These are phyloP conservation scores for Bacidia gigantensis DNA, from an alignment of 495 filamentous ascomycete genomes.

Conservation along the genomic window DNA sequence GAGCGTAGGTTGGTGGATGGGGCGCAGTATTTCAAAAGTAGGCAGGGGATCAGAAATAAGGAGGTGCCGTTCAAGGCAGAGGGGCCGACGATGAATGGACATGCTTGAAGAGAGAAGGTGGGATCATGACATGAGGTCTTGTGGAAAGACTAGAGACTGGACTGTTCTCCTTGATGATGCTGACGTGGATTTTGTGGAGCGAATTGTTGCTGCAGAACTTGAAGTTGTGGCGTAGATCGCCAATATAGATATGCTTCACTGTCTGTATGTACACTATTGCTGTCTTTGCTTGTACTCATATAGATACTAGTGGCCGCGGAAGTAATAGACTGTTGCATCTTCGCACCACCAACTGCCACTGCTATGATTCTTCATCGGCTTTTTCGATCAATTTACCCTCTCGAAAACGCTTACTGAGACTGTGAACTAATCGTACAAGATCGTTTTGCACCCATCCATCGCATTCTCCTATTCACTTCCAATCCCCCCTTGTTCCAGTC, in stretches of 20 bases:
- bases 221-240: neutral
- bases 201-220: no score
- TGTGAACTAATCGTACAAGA: no score
- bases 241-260: neutral
- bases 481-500: no score
- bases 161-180: no score
- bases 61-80: slow-evolving; percentile 17
- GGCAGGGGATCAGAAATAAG: slow-evolving; percentile 13
- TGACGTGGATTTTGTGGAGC: no score
- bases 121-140: no score
- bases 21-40: slow-evolving; percentile 40
- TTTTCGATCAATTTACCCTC: neutral
- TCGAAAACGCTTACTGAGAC: no score
- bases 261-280: neutral
- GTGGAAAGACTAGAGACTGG: no score
- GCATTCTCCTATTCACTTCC: no score
- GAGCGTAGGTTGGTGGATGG: slow-evolving; percentile 80
- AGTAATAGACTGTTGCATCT: neutral
- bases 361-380: neutral
- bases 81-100: slow-evolving; percentile 1
- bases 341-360: no score
- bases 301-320: neutral
- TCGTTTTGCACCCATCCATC: no score
- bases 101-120: slow-evolving; percentile 12
- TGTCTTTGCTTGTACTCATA: neutral